phyloP scores from a whole-genome alignment of 352 stramenopile species.

The Pythium angustatum region DNA sequence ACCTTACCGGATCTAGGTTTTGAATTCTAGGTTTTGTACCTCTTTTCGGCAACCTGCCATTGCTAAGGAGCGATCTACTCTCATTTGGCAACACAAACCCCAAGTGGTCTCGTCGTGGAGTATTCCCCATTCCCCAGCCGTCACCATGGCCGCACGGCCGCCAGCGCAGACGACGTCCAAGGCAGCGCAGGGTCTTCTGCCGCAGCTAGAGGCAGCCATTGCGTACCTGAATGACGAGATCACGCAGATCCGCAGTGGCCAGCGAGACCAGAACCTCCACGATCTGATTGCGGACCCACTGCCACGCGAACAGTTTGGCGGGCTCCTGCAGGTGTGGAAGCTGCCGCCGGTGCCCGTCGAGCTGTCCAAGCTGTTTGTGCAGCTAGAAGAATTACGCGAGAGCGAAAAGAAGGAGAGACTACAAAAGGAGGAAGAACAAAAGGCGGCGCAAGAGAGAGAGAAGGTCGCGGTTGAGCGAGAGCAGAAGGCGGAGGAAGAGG shows the following conservation, averaged over 20 bases:
- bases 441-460: neutral
- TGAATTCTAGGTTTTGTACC: neutral
- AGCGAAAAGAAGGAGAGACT: conserved; percentile 18
- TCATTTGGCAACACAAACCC: conserved; percentile 8
- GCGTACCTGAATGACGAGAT: conserved; percentile 58
- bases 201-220: conserved; percentile 60
- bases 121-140: neutral
- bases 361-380: conserved; percentile 43
- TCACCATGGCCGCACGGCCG: conserved; percentile 14
- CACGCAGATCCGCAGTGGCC: conserved; percentile 38
- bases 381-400: conserved; percentile 39
- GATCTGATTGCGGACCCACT: conserved; percentile 46
- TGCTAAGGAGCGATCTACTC: neutral
- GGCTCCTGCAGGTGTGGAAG: conserved; percentile 51
- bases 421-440: conserved; percentile 14
- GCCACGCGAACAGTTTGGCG: conserved; percentile 45
- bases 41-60: neutral
- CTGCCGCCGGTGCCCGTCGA: conserved; percentile 36
- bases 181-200: conserved; percentile 36
- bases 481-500: conserved; percentile 1
- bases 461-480: conserved; percentile 2
- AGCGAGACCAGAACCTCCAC: conserved; percentile 39
- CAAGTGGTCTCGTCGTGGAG: neutral
- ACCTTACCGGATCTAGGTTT: conserved; percentile 4
- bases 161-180: conserved; percentile 27